Conservation (phyloP, 768 basidiomycete species). For the Pleurotus giganteus region DNA sequence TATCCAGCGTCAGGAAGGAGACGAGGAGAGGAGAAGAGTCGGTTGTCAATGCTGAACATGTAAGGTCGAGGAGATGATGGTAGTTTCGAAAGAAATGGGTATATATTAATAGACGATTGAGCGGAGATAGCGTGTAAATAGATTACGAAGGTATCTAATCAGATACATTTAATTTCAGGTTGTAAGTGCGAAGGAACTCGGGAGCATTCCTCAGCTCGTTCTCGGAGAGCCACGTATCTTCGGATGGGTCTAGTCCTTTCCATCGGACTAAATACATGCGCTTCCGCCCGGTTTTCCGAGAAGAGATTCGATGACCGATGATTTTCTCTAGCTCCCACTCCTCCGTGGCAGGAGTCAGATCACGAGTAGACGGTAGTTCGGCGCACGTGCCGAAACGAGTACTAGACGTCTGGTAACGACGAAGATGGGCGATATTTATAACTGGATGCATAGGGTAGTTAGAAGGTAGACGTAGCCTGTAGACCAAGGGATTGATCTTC, state of each 20-base stretch:
- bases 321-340: neutral
- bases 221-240: slow-evolving; percentile 6
- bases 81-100: neutral
- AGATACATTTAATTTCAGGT: neutral
- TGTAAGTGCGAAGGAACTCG: neutral
- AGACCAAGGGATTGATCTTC: slow-evolving; percentile 9
- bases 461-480: slow-evolving; percentile 2
- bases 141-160: neutral
- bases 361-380: neutral
- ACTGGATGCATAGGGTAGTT: slow-evolving; percentile 14
- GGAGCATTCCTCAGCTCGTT: slow-evolving; percentile 4
- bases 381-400: neutral
- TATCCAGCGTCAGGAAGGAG: neutral
- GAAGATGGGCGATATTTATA: slow-evolving; percentile 1
- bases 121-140: neutral
- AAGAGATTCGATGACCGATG: neutral
- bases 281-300: neutral
- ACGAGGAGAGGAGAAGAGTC: neutral
- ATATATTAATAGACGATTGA: neutral
- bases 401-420: neutral
- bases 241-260: slow-evolving; percentile 3
- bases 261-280: slow-evolving; percentile 7
- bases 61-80: neutral
- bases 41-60: neutral
- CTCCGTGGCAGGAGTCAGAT: neutral